Percentiles rank a stretch among this genome's conserved stretches.
phyloP scores from a whole-genome alignment of 2,329 filamentous ascomycete species.

The Aspergillus sp. region DNA sequence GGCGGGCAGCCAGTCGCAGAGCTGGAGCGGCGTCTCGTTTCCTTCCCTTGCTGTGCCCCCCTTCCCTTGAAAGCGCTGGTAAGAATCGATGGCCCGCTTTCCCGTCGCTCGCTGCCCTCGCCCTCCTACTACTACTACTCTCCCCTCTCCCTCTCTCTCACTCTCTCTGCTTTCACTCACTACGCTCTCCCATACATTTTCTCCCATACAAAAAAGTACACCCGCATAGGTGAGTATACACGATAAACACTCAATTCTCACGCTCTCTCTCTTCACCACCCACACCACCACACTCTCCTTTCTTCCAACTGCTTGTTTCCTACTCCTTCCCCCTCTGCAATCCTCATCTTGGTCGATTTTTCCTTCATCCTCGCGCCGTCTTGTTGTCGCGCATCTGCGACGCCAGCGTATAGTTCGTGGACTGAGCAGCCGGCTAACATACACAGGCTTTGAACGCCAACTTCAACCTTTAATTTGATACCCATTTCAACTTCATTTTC shows the following conservation, averaged over 20 bases:
- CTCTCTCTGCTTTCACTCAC: constrained; percentile 33
- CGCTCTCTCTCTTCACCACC: constrained; percentile 28
- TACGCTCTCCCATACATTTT: constrained; percentile 33
- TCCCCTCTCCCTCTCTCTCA: constrained; percentile 30
- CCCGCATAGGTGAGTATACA: constrained; percentile 37
- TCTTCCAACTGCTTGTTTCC: constrained; percentile 15
- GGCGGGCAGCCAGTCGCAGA: constrained; percentile 28
- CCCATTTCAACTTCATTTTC: constrained; percentile 16
- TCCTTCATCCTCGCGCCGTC: constrained; percentile 22
- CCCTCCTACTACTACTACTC: constrained; percentile 37
- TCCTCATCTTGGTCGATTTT: constrained; percentile 23
- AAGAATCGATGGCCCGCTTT: constrained; percentile 25
- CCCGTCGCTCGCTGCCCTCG: constrained; percentile 25
- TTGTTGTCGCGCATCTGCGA: constrained; percentile 24
- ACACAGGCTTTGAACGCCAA: constrained; percentile 15
- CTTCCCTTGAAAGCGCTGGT: constrained; percentile 14
- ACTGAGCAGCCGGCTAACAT: constrained; percentile 13
- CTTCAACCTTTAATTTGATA: constrained; percentile 8
- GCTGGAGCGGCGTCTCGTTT: constrained; percentile 19
- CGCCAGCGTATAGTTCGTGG: constrained; percentile 23
- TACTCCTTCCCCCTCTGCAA: constrained; percentile 16
- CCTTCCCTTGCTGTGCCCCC: constrained; percentile 31
- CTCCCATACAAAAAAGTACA: constrained; percentile 42
- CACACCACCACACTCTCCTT: constrained; percentile 25
- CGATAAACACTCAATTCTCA: constrained; percentile 28